Conservation (phyloP, 257 asterid species). For the Penstemon eatonii region DNA sequence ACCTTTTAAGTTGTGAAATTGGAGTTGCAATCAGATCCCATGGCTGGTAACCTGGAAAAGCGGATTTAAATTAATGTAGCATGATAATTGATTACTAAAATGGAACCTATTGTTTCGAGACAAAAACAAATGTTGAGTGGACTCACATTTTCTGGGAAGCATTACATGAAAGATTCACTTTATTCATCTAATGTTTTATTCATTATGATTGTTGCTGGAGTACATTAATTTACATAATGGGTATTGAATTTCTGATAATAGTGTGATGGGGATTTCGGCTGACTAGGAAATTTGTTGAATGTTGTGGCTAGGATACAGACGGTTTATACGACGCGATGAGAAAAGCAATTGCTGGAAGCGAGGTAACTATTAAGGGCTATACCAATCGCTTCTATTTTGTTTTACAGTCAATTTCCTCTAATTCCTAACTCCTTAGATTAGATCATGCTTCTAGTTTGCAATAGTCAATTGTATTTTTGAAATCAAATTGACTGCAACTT, state of each 20-base stretch:
- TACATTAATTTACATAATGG: conserved; percentile 25
- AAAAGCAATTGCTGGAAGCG: conserved; percentile 67
- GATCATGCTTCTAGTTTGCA: conserved; percentile 1
- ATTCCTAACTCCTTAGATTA: background rate
- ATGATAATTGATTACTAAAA: too few species aligned
- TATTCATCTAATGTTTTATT: background rate
- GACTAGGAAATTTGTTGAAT: conserved; percentile 44
- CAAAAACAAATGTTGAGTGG: too few species aligned
- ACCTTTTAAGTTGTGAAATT: background rate
- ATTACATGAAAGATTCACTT: too few species aligned
- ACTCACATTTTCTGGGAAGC: too few species aligned
- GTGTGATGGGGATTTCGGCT: conserved; percentile 36
- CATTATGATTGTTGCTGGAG: conserved; percentile 24
- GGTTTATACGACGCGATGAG: conserved; percentile 64
- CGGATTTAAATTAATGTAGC: too few species aligned
- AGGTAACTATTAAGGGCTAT: conserved; percentile 47
- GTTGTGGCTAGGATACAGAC: conserved; percentile 67
- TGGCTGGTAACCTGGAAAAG: background rate
- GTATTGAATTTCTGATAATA: conserved; percentile 35
- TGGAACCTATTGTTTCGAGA: too few species aligned
- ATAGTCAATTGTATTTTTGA: too few species aligned
- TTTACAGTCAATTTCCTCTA: conserved; percentile 2
- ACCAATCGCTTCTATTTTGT: conserved; percentile 1
- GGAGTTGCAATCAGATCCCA: conserved; percentile 5
- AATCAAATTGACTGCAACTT: too few species aligned